These are phyloP conservation scores for Xylariaceae sp. DNA, from an alignment of 2,329 filamentous ascomycete genomes.

Conservation along the genomic window DNA sequence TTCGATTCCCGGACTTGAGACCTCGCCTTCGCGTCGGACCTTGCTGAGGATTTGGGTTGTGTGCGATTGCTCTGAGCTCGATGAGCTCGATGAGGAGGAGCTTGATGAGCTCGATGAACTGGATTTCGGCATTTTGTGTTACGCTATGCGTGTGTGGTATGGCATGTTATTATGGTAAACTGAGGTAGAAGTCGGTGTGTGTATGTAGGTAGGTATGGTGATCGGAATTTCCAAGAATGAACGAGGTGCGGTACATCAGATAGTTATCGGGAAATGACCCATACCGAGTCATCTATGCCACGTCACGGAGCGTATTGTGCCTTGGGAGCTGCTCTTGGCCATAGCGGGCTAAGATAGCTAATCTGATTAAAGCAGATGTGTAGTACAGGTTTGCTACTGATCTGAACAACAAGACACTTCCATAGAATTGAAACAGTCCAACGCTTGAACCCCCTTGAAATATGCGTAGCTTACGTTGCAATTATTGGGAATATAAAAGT, in stretches of 20 bases:
- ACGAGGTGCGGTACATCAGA: not conserved
- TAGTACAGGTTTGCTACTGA: not conserved
- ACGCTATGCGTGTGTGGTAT: not conserved
- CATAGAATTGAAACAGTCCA: no score
- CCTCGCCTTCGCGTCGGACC: not conserved
- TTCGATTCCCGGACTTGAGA: conserved; percentile 1
- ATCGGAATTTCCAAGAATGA: not conserved
- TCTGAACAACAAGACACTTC: not conserved
- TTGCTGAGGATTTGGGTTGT: conserved; percentile 1
- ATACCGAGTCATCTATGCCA: not conserved
- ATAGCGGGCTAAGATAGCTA: not conserved
- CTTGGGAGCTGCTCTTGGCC: not conserved
- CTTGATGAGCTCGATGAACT: not conserved
- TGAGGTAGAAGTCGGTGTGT: not conserved
- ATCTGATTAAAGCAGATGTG: not conserved
- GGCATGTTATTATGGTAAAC: not conserved
- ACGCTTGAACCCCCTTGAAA: no score
- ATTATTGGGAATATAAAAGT: no score
- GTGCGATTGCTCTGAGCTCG: conserved; percentile 10
- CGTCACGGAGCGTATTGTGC: not conserved
- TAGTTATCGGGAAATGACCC: not conserved
- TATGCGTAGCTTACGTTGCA: no score
- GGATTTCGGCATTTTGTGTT: conserved; percentile 5
- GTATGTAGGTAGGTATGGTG: not conserved
- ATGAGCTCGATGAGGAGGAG: conserved; percentile 16